Evolutionary conservation across 352 stramenopile species (phyloP).

Genomic region (Phytopythium litorale): DNA sequence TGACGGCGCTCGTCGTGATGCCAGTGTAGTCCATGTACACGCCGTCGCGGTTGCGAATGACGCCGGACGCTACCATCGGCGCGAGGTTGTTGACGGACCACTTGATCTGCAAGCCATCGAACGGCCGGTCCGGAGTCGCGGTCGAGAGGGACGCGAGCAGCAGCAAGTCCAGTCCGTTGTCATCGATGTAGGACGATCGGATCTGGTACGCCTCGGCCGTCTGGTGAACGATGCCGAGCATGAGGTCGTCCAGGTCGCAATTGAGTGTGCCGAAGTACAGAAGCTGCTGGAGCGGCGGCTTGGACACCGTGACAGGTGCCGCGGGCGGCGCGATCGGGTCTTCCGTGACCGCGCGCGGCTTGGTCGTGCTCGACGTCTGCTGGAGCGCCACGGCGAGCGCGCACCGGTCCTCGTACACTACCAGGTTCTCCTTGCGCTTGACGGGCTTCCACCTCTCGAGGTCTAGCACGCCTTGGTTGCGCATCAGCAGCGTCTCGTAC

Average conservation of each 20-base stretch:
- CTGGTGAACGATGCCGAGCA: constrained; percentile 29
- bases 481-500: constrained; percentile 33
- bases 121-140: constrained; percentile 17
- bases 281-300: constrained; percentile 14
- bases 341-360: constrained; percentile 10
- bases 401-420: constrained; percentile 40
- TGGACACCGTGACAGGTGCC: constrained; percentile 3
- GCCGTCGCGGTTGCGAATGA: constrained; percentile 39
- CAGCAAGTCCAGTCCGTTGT: constrained; percentile 27
- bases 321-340: constrained; percentile 12
- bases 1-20: constrained; percentile 22
- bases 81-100: constrained; percentile 34
- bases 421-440: constrained; percentile 43
- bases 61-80: constrained; percentile 17
- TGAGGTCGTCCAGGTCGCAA: constrained; percentile 40
- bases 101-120: constrained; percentile 31
- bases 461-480: constrained; percentile 31
- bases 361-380: constrained; percentile 17
- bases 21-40: constrained; percentile 43
- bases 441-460: constrained; percentile 42
- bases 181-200: constrained; percentile 41
- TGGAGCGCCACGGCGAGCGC: constrained; percentile 26
- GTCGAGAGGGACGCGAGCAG: constrained; percentile 21
- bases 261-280: constrained; percentile 38
- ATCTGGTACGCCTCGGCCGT: constrained; percentile 29